Evolutionary conservation across 768 basidiomycete species (phyloP).

Genomic region (Lentinus brumalis): DNA sequence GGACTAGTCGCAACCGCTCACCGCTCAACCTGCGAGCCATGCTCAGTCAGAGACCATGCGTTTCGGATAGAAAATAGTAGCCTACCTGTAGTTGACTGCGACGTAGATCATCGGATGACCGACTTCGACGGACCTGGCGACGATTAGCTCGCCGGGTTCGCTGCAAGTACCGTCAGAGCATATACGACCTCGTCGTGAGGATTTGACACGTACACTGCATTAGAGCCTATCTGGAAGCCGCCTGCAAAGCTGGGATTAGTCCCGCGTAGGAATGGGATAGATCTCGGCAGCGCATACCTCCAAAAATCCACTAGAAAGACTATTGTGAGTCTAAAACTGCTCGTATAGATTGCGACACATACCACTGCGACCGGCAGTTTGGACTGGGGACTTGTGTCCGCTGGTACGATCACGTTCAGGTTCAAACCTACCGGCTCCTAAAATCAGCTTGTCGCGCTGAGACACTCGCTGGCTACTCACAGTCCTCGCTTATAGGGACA

Average conservation of each 20-base stretch:
- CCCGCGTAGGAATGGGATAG: neutral
- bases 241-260: neutral
- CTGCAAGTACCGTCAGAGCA: slow-evolving; percentile 23
- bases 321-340: neutral
- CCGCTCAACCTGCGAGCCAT: neutral
- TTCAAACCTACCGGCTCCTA: slow-evolving; percentile 42
- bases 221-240: slow-evolving; percentile 11
- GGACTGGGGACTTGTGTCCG: slow-evolving; percentile 33
- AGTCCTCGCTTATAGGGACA: slow-evolving; percentile 17
- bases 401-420: slow-evolving; percentile 53
- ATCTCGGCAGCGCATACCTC: neutral
- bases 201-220: neutral
- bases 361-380: slow-evolving; percentile 16
- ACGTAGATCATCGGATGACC: slow-evolving; percentile 52
- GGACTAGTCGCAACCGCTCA: neutral
- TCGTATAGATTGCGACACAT: neutral
- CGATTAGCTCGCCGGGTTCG: slow-evolving; percentile 45
- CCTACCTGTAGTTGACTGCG: slow-evolving; percentile 50
- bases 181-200: neutral
- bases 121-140: slow-evolving; percentile 45
- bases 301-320: slow-evolving; percentile 8
- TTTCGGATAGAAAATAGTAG: neutral
- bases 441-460: neutral
- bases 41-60: neutral
- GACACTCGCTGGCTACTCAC: neutral